Evolutionary conservation across 352 stramenopile genomes (phyloP).

Genomic region (Globisporangium spiculum): DNA sequence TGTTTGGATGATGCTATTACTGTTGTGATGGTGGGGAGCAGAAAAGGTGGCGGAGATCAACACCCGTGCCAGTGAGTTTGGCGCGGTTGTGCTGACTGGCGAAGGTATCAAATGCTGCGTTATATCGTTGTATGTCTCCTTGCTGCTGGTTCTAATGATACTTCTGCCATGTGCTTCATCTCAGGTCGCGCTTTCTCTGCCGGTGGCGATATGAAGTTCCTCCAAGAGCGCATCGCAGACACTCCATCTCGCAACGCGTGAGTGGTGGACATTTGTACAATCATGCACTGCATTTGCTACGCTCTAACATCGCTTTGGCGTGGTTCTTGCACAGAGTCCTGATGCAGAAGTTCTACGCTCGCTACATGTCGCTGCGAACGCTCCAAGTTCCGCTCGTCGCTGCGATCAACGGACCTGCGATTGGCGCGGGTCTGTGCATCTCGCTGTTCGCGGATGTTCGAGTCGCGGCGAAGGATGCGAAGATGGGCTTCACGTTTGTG

Average conservation of each 20-base stretch:
- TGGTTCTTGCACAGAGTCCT: conserved; percentile 28
- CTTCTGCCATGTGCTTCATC: not conserved
- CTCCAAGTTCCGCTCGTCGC: conserved; percentile 82
- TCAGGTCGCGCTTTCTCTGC: conserved; percentile 78
- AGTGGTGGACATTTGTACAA: not conserved
- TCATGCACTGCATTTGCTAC: not conserved
- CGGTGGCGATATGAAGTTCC: conserved; percentile 82
- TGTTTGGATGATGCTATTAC: not conserved
- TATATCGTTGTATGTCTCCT: not conserved
- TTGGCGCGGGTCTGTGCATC: conserved; percentile 76
- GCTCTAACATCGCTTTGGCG: not conserved
- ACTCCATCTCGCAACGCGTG: conserved; percentile 76
- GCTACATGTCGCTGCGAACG: conserved; percentile 76
- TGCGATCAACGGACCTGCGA: conserved; percentile 83
- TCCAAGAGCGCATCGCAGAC: conserved; percentile 55
- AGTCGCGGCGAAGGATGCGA: conserved; percentile 54
- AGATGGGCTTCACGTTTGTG: conserved; percentile 88
- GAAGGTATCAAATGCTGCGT: conserved; percentile 28
- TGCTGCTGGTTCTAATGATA: not conserved
- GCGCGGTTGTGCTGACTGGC: conserved; percentile 76
- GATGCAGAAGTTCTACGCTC: conserved; percentile 85
- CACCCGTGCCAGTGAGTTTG: conserved; percentile 40
- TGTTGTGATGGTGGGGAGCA: conserved; percentile 6
- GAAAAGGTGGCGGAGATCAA: conserved; percentile 54
- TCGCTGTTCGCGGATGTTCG: conserved; percentile 83